Percentiles rank a stretch among this genome's conserved stretches.
These are phyloP conservation scores for Isoetes engelmannii DNA, from an alignment of 83 land plant species.

Conservation along the genomic window DNA sequence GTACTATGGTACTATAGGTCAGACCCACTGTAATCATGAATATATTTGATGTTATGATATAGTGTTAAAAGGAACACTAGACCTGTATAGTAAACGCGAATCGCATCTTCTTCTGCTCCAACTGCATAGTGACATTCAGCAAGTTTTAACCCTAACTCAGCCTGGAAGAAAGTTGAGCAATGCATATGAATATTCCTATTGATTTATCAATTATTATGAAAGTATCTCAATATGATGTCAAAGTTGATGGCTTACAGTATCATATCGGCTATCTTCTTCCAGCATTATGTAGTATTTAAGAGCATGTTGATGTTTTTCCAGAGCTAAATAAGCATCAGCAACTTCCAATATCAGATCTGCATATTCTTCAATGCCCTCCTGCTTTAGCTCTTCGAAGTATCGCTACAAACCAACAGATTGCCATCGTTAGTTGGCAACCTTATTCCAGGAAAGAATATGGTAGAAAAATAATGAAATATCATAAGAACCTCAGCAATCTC, in stretches of 20 bases:
- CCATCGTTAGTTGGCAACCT: too few species aligned
- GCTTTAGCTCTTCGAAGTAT: constrained; percentile 30
- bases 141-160: constrained; percentile 38
- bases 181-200: not conserved
- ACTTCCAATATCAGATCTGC: constrained; percentile 52
- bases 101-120: constrained; percentile 49
- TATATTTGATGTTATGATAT: too few species aligned
- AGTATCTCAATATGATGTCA: constrained; percentile 6
- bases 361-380: constrained; percentile 35
- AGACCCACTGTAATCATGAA: too few species aligned
- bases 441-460: too few species aligned
- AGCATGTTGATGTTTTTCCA: constrained; percentile 48
- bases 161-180: constrained; percentile 5
- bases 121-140: constrained; percentile 55
- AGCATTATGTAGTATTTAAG: constrained; percentile 57
- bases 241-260: constrained; percentile 34
- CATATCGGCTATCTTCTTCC: constrained; percentile 34
- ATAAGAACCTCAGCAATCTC: constrained; percentile 55
- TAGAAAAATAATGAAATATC: too few species aligned
- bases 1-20: too few species aligned
- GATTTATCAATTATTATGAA: not conserved
- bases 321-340: constrained; percentile 50
- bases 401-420: constrained; percentile 15
- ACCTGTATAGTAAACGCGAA: constrained; percentile 58
- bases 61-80: not conserved